A percentile compares a stretch with the other conserved stretches of the same genome.
Evolutionary conservation across 1,284 basidiomycete genomes (phyloP).

Genomic region (Gymnopus androsaceus): DNA sequence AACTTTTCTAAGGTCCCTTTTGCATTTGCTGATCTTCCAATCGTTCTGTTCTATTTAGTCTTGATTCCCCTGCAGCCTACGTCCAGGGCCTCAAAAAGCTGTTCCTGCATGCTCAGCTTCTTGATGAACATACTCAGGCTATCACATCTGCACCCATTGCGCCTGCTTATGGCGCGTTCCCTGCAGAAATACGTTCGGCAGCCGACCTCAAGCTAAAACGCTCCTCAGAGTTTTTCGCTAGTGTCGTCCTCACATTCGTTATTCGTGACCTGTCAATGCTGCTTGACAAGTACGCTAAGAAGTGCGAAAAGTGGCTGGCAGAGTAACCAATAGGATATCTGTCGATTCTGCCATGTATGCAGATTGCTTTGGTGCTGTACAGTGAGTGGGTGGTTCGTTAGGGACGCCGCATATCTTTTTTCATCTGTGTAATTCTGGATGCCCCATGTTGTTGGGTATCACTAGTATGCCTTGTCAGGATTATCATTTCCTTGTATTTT

Average conservation of each 20-base stretch:
- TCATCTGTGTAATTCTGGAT: conserved; percentile 11
- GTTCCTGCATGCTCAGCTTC: conserved; percentile 74
- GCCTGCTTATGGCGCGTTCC: conserved; percentile 72
- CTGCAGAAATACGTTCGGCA: conserved; percentile 59
- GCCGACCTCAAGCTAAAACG: conserved; percentile 79
- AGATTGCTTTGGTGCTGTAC: conserved; percentile 14
- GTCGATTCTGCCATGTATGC: no score
- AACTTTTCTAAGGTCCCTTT: no score
- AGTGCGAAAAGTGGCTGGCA: conserved; percentile 85
- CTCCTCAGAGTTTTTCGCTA: conserved; percentile 88
- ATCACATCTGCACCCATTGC: conserved; percentile 64
- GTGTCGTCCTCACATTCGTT: conserved; percentile 89
- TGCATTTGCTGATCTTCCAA: conserved; percentile 16
- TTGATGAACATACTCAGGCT: conserved; percentile 87
- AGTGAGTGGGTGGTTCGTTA: background rate
- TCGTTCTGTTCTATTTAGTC: conserved; percentile 43
- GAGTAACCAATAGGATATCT: no score
- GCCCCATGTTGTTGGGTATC: background rate
- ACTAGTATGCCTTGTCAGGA: conserved; percentile 3
- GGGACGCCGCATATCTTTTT: background rate
- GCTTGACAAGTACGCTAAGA: conserved; percentile 90
- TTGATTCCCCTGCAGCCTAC: conserved; percentile 87
- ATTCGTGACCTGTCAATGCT: conserved; percentile 82
- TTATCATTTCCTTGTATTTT: conserved; percentile 12
- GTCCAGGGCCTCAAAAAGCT: conserved; percentile 78